Evolutionary conservation across 768 basidiomycete genomes (phyloP), one percentile per base, ranked within the genome.

Genomic region (Calvatia gigantea): DNA sequence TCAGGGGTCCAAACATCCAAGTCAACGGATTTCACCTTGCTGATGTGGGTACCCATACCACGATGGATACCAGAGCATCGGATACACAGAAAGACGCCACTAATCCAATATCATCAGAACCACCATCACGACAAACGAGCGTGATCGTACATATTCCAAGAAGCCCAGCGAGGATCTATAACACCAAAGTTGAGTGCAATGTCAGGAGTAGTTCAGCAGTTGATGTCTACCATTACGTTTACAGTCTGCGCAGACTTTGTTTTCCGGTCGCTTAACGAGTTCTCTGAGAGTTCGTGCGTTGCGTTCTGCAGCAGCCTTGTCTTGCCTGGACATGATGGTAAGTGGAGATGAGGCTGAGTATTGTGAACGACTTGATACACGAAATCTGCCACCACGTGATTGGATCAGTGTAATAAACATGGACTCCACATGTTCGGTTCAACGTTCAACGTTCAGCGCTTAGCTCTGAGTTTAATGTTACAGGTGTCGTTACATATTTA

Each of bases 11-110:
- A 99, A 15, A 90, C 84, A 64, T 99, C 96, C 51, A 99, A 85
- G 73, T 99, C 96, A 52, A 99, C 91, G 2, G 94, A 96, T 67
- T 97, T 97, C 68, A 99, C 91, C 67, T 89, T 91, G 73, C 90
- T 91, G 70, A 98, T 97, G 70, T 99, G 96, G 0, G 96, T 98
- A 57, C 96, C 96, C 93, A 99, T 94, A 37, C 92, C 89, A 39
- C 96, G 87, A 71, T 99, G 96, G 55, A 98, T 91, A 27, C 96
- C 96, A 12, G 95, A 98, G 72, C 96, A 99, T 56, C 96, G 85
- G 60, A 99, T 97, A 68, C 96, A 99, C 35, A 98, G 77, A 67
- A 94, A 97, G 1, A 94, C 88, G 21, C 96, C 96, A 25, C 92
- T 94, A 59, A 19, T 54, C 17, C 7, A 46, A 32, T 32, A 19